A percentile compares a stretch with the other conserved stretches of the same genome.
phyloP scores from a whole-genome alignment of 1,284 basidiomycete species.

The Hypsizygus ulmarius region DNA sequence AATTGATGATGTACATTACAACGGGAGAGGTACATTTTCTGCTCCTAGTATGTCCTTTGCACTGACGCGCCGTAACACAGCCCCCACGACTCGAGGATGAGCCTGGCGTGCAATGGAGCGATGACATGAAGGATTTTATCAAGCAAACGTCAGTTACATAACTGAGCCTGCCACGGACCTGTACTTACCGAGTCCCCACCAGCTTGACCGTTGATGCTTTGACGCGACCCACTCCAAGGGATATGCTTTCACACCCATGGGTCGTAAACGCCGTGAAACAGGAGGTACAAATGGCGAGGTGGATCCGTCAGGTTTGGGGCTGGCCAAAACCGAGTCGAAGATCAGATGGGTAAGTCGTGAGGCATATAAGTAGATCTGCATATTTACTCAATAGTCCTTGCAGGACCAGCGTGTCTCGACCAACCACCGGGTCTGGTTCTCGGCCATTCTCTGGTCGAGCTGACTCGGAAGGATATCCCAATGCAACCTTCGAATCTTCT shows the following conservation, averaged over 20 bases:
- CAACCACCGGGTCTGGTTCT: slow-evolving; percentile 26
- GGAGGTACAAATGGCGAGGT: slow-evolving; percentile 85
- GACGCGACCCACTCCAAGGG: slow-evolving; percentile 79
- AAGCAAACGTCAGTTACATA: slow-evolving; percentile 67
- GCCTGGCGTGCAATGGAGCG: slow-evolving; percentile 73
- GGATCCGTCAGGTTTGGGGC: slow-evolving; percentile 88
- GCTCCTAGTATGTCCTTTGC: slow-evolving; percentile 4
- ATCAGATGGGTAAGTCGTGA: slow-evolving; percentile 40
- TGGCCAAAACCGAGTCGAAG: slow-evolving; percentile 58
- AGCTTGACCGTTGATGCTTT: slow-evolving; percentile 52
- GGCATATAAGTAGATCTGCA: slow-evolving; percentile 4
- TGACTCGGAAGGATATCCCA: slow-evolving; percentile 15
- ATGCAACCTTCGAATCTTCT: slow-evolving; percentile 15
- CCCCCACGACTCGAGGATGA: slow-evolving; percentile 80
- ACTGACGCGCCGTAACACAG: slow-evolving; percentile 39
- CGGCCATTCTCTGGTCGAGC: slow-evolving; percentile 23
- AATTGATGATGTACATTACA: slow-evolving; percentile 91
- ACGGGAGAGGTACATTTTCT: slow-evolving; percentile 60
- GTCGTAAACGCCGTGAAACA: slow-evolving; percentile 76
- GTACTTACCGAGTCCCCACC: background rate
- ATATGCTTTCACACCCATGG: slow-evolving; percentile 88
- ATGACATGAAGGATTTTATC: slow-evolving; percentile 92
- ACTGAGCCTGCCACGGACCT: slow-evolving; percentile 1
- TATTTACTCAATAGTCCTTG: background rate
- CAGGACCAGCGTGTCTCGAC: slow-evolving; percentile 28